Evolutionary conservation across 768 basidiomycete genomes (phyloP).

Genomic region (Podaxis sp.): DNA sequence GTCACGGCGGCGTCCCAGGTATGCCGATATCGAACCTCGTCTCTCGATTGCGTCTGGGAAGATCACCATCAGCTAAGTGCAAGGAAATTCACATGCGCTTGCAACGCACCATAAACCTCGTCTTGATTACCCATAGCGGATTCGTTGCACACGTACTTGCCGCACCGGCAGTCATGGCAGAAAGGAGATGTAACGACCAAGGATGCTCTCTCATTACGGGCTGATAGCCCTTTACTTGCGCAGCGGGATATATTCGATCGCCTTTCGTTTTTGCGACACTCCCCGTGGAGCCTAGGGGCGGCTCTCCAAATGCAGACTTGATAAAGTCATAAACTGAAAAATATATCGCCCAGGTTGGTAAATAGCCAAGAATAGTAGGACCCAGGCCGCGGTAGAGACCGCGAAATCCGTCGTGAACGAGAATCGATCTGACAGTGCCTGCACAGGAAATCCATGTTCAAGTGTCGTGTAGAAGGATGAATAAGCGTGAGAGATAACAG

Average conservation of each 20-base stretch:
- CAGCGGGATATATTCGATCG: constrained; percentile 73
- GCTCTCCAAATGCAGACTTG: constrained; percentile 78
- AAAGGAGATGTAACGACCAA: constrained; percentile 86
- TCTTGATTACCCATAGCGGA: constrained; percentile 99
- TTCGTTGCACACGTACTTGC: constrained; percentile 92
- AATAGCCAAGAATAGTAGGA: constrained; percentile 93
- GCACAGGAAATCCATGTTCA: background rate
- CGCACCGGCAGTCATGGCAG: constrained; percentile 95
- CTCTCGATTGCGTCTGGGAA: constrained; percentile 75
- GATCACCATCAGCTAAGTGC: constrained; percentile 5
- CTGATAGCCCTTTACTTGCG: constrained; percentile 85
- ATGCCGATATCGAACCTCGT: constrained; percentile 80
- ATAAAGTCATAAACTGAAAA: constrained; percentile 97
- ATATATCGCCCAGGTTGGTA: constrained; percentile 99
- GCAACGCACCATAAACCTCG: constrained; percentile 87
- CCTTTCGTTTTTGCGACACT: constrained; percentile 19
- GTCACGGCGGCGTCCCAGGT: constrained; percentile 87
- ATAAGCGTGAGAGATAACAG: constrained; percentile 5
- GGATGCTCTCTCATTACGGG: constrained; percentile 78
- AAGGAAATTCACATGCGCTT: background rate
- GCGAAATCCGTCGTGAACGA: constrained; percentile 71
- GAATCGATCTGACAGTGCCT: constrained; percentile 42
- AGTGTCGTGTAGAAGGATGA: background rate
- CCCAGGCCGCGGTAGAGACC: constrained; percentile 97
- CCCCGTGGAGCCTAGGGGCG: constrained; percentile 42